Evolutionary conservation across 345 rosid genomes (phyloP).

Genomic region (Brassica cretica): DNA sequence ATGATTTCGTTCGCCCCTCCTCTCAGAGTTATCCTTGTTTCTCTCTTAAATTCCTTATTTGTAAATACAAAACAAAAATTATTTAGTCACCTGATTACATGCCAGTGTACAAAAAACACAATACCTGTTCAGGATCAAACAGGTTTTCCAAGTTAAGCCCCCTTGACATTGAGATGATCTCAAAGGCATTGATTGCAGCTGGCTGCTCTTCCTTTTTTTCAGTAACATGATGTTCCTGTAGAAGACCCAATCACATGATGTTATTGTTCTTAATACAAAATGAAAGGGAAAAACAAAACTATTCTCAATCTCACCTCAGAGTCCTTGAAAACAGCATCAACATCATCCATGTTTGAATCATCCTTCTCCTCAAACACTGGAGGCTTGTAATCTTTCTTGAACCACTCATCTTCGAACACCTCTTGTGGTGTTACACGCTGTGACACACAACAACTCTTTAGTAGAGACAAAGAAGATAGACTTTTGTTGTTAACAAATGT

Average conservation of each 20-base stretch:
- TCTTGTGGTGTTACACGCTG: conserved; percentile 89
- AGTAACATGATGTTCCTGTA: conserved; percentile 80
- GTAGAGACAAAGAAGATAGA: background rate
- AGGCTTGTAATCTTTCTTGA: conserved; percentile 77
- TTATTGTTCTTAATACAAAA: conserved; percentile 3
- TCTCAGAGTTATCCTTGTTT: background rate
- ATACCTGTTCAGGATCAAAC: conserved; percentile 83
- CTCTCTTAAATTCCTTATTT: background rate
- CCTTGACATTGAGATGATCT: conserved; percentile 86
- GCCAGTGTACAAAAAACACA: background rate
- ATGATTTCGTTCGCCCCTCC: background rate
- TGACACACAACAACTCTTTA: conserved; percentile 11
- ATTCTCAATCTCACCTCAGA: conserved; percentile 50
- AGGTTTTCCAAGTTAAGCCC: conserved; percentile 87
- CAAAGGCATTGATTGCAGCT: conserved; percentile 84
- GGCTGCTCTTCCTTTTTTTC: conserved; percentile 91
- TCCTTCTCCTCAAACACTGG: conserved; percentile 81
- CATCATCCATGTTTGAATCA: conserved; percentile 71
- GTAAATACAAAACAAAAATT: background rate
- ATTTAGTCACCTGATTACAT: background rate
- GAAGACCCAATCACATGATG: background rate
- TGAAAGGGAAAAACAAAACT: background rate
- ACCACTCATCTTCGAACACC: conserved; percentile 87
- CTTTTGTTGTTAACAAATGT: background rate
- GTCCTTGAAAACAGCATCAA: conserved; percentile 93